Evolutionary conservation across 2,329 filamentous ascomycete genomes (phyloP).

Genomic region (Ambrosiella xylebori): DNA sequence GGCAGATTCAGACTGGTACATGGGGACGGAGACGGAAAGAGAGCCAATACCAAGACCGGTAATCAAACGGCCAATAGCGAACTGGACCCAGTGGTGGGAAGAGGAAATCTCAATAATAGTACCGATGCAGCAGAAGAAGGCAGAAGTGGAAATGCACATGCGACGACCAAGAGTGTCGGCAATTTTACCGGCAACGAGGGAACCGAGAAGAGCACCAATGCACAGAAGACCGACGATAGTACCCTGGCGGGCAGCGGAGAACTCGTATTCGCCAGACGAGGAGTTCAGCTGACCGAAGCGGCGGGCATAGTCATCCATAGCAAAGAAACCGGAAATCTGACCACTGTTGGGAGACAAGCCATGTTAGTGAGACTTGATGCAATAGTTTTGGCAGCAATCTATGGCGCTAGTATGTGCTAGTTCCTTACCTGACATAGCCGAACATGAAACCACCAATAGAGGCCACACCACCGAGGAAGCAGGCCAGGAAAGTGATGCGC

Average conservation of each 20-base stretch:
- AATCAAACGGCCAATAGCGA: constrained; percentile 47
- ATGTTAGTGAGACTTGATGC: background rate
- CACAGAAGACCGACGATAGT: constrained; percentile 46
- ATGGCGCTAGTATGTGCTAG: no score
- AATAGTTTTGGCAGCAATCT: no score
- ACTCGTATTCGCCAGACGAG: constrained; percentile 25
- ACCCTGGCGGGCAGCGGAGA: constrained; percentile 42
- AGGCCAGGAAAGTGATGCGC: constrained; percentile 25
- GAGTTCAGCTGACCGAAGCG: constrained; percentile 31
- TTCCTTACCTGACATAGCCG: constrained; percentile 34
- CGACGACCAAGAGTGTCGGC: constrained; percentile 45
- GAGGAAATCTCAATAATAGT: constrained; percentile 47
- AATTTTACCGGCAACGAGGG: constrained; percentile 39
- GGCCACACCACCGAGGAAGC: constrained; percentile 32
- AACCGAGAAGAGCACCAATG: constrained; percentile 41
- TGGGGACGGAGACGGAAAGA: constrained; percentile 45
- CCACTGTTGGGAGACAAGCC: constrained; percentile 23
- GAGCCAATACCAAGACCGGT: constrained; percentile 49
- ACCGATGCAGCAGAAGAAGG: constrained; percentile 45
- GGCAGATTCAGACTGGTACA: constrained; percentile 52
- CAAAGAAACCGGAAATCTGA: constrained; percentile 44
- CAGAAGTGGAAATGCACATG: constrained; percentile 42
- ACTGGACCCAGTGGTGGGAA: constrained; percentile 39
- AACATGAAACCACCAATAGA: constrained; percentile 42
- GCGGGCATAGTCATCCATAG: constrained; percentile 37